Evolutionary conservation across 805 yeast species (phyloP).

Genomic region (Phaffomyces antillensis): DNA sequence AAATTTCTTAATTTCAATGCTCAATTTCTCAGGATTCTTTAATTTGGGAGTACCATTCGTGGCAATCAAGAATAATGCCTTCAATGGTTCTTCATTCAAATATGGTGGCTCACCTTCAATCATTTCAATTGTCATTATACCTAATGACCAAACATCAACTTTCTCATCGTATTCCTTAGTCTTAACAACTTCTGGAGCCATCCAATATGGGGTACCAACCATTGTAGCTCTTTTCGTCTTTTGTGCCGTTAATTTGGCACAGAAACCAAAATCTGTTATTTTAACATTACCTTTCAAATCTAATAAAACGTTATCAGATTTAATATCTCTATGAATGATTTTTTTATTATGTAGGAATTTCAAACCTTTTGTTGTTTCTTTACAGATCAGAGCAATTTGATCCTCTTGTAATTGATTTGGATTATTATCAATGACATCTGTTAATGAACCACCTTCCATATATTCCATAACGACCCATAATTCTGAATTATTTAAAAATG

Average conservation of each 20-base stretch:
- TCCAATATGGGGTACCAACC: slow-evolving; percentile 99
- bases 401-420: slow-evolving; percentile 62
- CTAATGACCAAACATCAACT: slow-evolving; percentile 97
- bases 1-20: slow-evolving; percentile 75
- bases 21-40: slow-evolving; percentile 79
- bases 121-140: slow-evolving; percentile 98
- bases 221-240: slow-evolving; percentile 90
- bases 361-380: slow-evolving; percentile 85
- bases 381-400: slow-evolving; percentile 88
- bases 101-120: slow-evolving; percentile 99
- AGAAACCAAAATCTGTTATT: slow-evolving; percentile 95
- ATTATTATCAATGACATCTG: slow-evolving; percentile 92
- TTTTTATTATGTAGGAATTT: slow-evolving; percentile 88
- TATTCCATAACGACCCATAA: slow-evolving; percentile 99
- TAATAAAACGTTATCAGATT: slow-evolving; percentile 87
- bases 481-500: slow-evolving; percentile 72
- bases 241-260: slow-evolving; percentile 84
- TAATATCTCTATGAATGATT: slow-evolving; percentile 94
- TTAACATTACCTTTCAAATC: slow-evolving; percentile 82
- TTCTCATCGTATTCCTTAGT: slow-evolving; percentile 95
- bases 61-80: slow-evolving; percentile 89
- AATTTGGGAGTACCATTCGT: slow-evolving; percentile 95
- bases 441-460: slow-evolving; percentile 98
- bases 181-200: slow-evolving; percentile 99
- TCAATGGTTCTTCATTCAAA: slow-evolving; percentile 89